Percentiles rank a stretch among this genome's conserved stretches.
Evolutionary conservation across 371 early-diverging fungal species (phyloP).

Genomic region (Mycotypha africana): DNA sequence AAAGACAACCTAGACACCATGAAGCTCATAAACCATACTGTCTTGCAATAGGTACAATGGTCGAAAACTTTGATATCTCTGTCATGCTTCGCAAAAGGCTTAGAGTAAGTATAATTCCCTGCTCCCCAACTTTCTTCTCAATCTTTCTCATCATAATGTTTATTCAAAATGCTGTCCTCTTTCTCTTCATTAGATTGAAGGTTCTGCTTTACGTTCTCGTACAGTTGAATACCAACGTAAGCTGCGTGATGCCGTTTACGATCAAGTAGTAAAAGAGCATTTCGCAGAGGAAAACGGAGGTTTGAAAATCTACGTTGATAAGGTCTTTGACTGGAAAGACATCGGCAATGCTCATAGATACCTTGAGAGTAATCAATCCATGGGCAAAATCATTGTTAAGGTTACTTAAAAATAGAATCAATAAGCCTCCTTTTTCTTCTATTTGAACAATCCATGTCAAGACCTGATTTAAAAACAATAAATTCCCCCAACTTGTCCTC

Average conservation of each 20-base stretch:
- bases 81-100: conserved; percentile 62
- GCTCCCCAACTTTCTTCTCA: too few relatives aligned
- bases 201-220: conserved; percentile 65
- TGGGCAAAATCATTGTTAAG: conserved; percentile 55
- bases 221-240: conserved; percentile 54
- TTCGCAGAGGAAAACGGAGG: conserved; percentile 32
- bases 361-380: conserved; percentile 59
- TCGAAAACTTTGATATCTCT: conserved; percentile 46
- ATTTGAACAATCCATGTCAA: neutral
- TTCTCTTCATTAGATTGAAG: conserved; percentile 47
- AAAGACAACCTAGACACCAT: too few relatives aligned
- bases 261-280: conserved; percentile 42
- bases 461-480: conserved; percentile 37
- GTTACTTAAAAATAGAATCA: conserved; percentile 9
- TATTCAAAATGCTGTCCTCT: neutral
- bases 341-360: conserved; percentile 60
- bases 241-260: conserved; percentile 43
- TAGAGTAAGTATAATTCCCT: conserved; percentile 35
- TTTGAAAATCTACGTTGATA: conserved; percentile 52
- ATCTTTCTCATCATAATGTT: too few relatives aligned
- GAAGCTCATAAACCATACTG: too few relatives aligned
- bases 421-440: conserved; percentile 1
- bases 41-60: conserved; percentile 22
- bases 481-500: neutral
- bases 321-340: conserved; percentile 60